These are phyloP conservation scores for Tremella fuciformis DNA, from an alignment of 768 basidiomycete species.

Conservation along the genomic window DNA sequence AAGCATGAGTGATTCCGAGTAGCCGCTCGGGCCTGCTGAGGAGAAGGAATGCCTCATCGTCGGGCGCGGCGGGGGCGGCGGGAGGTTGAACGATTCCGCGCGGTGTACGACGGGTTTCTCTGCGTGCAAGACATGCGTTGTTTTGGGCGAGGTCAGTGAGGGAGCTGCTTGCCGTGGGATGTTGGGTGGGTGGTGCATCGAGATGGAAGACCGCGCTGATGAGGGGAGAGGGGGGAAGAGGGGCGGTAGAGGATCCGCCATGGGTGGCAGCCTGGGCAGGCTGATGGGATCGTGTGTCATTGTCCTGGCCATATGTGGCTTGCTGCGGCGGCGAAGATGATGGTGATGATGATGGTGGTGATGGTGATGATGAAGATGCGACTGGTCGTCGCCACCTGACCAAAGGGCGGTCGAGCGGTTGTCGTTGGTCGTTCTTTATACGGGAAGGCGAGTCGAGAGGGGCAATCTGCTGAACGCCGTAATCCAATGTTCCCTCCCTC, in stretches of 20 bases:
- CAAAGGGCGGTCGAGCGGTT: too few species aligned
- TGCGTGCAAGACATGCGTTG: background rate
- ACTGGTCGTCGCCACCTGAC: too few species aligned
- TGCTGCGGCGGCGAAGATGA: too few species aligned
- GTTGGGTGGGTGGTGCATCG: background rate
- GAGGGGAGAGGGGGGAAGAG: conserved; percentile 1
- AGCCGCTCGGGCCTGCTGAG: conserved; percentile 1
- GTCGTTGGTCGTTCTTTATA: too few species aligned
- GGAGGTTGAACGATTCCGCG: background rate
- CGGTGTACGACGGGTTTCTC: background rate
- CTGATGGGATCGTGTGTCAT: conserved; percentile 8
- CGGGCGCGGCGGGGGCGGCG: background rate
- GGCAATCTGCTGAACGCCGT: too few species aligned
- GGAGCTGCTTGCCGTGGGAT: background rate
- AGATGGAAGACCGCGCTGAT: background rate
- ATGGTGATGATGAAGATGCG: too few species aligned
- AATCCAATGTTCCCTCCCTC: too few species aligned
- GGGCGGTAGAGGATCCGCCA: background rate
- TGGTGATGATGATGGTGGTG: too few species aligned
- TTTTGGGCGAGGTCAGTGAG: background rate
- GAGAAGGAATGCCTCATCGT: background rate
- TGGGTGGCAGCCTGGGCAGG: background rate
- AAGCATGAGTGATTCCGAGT: background rate
- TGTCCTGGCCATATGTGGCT: too few species aligned
- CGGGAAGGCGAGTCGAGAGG: too few species aligned